Conservation (phyloP, 202 grass and related monocot species). For the Eragrostis tef region DNA sequence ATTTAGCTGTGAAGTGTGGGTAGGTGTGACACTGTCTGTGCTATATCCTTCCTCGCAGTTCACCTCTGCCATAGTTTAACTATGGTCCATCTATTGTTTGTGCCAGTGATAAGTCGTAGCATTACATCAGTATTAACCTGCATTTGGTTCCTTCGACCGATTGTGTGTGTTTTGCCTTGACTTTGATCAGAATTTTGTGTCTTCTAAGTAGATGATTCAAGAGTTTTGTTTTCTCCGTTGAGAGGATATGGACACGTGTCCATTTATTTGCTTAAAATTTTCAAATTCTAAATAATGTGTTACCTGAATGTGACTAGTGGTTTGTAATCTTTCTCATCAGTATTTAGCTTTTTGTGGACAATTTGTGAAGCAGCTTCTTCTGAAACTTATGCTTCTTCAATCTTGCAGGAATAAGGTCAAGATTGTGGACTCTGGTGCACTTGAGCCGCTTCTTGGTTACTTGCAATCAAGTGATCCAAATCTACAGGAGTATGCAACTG, state of each 20-base stretch:
- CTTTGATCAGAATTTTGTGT: neutral
- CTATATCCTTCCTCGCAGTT: conserved; percentile 11
- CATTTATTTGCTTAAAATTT: neutral
- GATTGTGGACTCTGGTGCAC: conserved; percentile 78
- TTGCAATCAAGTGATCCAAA: conserved; percentile 65
- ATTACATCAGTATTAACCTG: neutral
- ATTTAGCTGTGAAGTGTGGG: conserved; percentile 32
- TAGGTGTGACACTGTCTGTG: conserved; percentile 18
- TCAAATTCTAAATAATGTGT: neutral
- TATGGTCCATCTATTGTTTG: neutral
- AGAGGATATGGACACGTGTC: neutral
- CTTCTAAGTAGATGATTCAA: neutral
- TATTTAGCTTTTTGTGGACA: neutral
- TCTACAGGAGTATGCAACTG: conserved; percentile 82
- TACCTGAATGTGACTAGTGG: neutral
- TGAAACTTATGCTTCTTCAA: conserved; percentile 18
- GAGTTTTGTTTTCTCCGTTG: neutral
- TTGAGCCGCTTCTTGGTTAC: conserved; percentile 68
- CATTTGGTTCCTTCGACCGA: neutral
- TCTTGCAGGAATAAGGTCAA: conserved; percentile 84
- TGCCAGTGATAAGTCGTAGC: neutral
- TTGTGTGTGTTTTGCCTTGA: neutral
- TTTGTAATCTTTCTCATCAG: neutral
- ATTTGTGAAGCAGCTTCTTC: conserved; percentile 21
- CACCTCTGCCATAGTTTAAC: neutral